Evolutionary conservation across 192 early-diverging fungal species (phyloP).

Genomic region (Podila horticola): DNA sequence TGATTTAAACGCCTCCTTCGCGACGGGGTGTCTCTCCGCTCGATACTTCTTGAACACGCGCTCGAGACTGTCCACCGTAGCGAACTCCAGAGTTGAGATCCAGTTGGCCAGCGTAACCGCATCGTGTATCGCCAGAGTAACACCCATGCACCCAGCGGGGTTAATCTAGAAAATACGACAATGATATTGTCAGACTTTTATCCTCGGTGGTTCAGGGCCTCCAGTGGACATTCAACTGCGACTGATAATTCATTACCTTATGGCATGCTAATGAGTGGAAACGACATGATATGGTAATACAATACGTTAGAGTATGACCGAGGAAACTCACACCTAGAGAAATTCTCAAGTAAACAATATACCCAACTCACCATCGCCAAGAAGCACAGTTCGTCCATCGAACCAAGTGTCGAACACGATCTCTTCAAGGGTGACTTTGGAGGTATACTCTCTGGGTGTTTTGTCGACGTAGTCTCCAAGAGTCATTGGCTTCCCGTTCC

Average conservation of each 20-base stretch:
- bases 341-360: not conserved
- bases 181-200: too few species aligned
- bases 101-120: constrained; percentile 3
- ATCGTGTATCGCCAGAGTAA: not conserved
- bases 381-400: not conserved
- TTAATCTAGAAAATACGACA: not conserved
- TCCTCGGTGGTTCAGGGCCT: too few species aligned
- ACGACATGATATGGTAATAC: not conserved
- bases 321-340: too few species aligned
- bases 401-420: constrained; percentile 9
- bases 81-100: not conserved
- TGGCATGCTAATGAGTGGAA: constrained; percentile 7
- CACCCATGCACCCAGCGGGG: not conserved
- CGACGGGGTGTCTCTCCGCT: not conserved
- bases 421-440: constrained; percentile 15
- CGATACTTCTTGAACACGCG: not conserved
- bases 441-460: constrained; percentile 9
- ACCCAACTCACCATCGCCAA: not conserved
- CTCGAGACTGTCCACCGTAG: not conserved
- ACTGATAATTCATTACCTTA: not conserved
- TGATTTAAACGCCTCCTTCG: not conserved
- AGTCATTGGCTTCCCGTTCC: not conserved
- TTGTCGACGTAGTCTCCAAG: constrained; percentile 9
- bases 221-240: not conserved
- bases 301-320: not conserved